Evolutionary conservation across 1,139 yeast genomes (phyloP).

Genomic region (Geotrichum histeridarum): DNA sequence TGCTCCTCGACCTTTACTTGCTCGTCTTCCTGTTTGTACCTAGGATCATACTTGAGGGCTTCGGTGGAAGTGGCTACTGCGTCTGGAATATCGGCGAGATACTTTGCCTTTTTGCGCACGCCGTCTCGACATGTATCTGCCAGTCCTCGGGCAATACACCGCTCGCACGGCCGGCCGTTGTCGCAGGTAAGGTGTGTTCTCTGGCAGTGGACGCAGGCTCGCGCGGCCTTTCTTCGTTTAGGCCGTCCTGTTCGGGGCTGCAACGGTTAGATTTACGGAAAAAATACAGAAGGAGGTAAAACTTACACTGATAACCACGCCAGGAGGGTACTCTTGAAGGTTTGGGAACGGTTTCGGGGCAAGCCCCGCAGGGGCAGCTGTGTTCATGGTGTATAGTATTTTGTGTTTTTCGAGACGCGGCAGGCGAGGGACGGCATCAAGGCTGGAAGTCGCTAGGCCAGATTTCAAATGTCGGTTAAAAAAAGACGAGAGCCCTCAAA

Average conservation of each 20-base stretch:
- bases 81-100: constrained; percentile 42
- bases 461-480: not conserved
- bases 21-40: constrained; percentile 15
- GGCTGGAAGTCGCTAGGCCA: not conserved
- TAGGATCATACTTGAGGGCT: constrained; percentile 25
- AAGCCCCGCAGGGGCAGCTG: not conserved
- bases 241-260: constrained; percentile 37
- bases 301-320: constrained; percentile 14
- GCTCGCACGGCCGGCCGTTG: constrained; percentile 67
- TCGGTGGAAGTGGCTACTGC: constrained; percentile 18
- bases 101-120: constrained; percentile 80
- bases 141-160: constrained; percentile 70
- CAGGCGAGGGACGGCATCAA: not conserved
- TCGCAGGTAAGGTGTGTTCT: constrained; percentile 87
- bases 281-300: not conserved
- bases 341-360: not conserved
- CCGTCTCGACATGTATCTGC: constrained; percentile 81
- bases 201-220: constrained; percentile 87
- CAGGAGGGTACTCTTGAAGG: constrained; percentile 1
- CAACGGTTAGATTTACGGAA: not conserved
- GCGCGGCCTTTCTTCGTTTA: constrained; percentile 54
- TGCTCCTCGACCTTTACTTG: not conserved
- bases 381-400: too few relatives aligned
- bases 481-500: too few relatives aligned
- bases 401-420: too few relatives aligned